These are phyloP conservation scores for Nyssa sinensis DNA, from an alignment of 148 eudicot genomes.

Conservation along the genomic window DNA sequence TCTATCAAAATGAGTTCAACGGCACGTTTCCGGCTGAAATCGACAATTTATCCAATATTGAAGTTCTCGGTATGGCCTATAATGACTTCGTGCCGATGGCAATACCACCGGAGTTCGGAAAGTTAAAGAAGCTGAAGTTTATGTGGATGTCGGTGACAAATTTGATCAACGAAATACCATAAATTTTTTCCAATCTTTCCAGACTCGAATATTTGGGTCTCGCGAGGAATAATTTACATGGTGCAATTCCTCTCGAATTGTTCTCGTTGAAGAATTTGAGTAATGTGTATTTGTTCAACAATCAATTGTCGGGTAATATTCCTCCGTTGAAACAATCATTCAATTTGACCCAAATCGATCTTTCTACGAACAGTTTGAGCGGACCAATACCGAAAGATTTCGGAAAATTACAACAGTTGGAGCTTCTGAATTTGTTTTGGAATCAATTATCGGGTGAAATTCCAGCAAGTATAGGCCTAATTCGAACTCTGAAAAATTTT, in stretches of 20 bases:
- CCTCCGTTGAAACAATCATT: slow-evolving; percentile 42
- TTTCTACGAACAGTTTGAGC: slow-evolving; percentile 37
- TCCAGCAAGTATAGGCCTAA: slow-evolving; percentile 35
- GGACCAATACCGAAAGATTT: slow-evolving; percentile 49
- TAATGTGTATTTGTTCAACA: slow-evolving; percentile 38
- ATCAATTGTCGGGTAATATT: slow-evolving; percentile 51
- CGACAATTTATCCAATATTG: slow-evolving; percentile 46
- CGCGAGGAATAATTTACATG: slow-evolving; percentile 36
- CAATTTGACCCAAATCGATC: slow-evolving; percentile 39
- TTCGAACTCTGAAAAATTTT: slow-evolving; percentile 28
- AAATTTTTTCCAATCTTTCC: slow-evolving; percentile 34
- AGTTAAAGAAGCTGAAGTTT: slow-evolving; percentile 27
- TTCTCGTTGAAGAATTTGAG: slow-evolving; percentile 57
- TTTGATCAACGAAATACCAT: slow-evolving; percentile 57
- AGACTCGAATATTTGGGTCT: slow-evolving; percentile 57
- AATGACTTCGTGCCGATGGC: slow-evolving; percentile 34
- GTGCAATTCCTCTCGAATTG: slow-evolving; percentile 57
- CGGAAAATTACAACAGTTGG: slow-evolving; percentile 32
- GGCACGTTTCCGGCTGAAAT: slow-evolving; percentile 62
- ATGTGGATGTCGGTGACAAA: slow-evolving; percentile 42
- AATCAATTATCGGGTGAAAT: slow-evolving; percentile 44
- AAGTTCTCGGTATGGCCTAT: slow-evolving; percentile 24
- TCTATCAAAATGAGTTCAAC: slow-evolving; percentile 43
- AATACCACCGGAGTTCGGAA: slow-evolving; percentile 51
- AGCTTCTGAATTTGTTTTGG: slow-evolving; percentile 27